Conservation (phyloP, 1,139 yeast species). For the Pichia cactophila region DNA sequence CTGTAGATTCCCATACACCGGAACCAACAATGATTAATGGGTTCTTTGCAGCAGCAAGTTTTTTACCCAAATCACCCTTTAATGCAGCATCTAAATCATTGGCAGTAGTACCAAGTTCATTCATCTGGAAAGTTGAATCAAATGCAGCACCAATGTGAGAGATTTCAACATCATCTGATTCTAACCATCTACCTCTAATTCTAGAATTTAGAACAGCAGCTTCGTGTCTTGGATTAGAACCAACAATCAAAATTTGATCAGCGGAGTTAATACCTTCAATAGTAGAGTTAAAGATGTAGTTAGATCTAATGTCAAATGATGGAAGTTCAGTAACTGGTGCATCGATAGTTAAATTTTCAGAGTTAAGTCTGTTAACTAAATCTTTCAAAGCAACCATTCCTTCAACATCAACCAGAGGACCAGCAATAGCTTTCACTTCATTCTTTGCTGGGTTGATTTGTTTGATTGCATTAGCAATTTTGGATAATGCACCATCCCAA, state of each 20-base stretch:
- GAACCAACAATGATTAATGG: slow-evolving; percentile 83
- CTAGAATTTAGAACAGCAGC: slow-evolving; percentile 85
- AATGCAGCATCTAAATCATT: slow-evolving; percentile 55
- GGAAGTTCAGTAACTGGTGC: slow-evolving; percentile 48
- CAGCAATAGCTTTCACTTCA: slow-evolving; percentile 76
- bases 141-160: slow-evolving; percentile 71
- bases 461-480: slow-evolving; percentile 58
- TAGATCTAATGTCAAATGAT: slow-evolving; percentile 66
- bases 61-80: slow-evolving; percentile 62
- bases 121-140: slow-evolving; percentile 66
- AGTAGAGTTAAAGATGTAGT: slow-evolving; percentile 73
- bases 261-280: slow-evolving; percentile 78
- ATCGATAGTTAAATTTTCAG: slow-evolving; percentile 77
- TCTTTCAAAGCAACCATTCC: slow-evolving; percentile 78
- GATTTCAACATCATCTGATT: slow-evolving; percentile 48
- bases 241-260: slow-evolving; percentile 70
- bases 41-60: slow-evolving; percentile 56
- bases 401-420: slow-evolving; percentile 80
- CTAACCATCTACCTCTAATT: slow-evolving; percentile 77
- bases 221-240: slow-evolving; percentile 86
- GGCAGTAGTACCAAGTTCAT: slow-evolving; percentile 57
- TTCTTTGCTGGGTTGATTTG: slow-evolving; percentile 55
- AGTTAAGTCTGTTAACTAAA: slow-evolving; percentile 65
- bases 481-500: slow-evolving; percentile 80
- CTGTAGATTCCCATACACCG: slow-evolving; percentile 64